phyloP scores from a whole-genome alignment of 208 protist genomes.

The Leishmania lainsoni region DNA sequence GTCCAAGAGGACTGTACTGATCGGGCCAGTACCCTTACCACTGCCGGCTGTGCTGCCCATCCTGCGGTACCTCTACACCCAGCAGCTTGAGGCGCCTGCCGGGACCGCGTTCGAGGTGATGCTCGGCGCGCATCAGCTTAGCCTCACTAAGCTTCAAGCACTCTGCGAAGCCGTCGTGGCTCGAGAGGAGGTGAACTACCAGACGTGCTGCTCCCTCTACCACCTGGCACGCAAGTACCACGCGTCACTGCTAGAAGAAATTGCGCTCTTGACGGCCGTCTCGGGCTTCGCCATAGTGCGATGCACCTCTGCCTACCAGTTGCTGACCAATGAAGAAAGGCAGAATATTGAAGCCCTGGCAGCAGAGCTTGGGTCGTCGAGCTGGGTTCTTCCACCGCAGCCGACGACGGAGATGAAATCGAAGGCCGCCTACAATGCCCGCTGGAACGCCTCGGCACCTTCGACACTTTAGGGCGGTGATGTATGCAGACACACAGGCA shows the following conservation, averaged over 20 bases:
- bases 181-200: slow-evolving; percentile 82
- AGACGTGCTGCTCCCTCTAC: slow-evolving; percentile 76
- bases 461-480: not conserved
- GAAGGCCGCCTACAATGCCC: slow-evolving; percentile 45
- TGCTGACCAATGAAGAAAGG: slow-evolving; percentile 51
- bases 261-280: slow-evolving; percentile 71
- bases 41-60: slow-evolving; percentile 59
- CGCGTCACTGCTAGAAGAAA: slow-evolving; percentile 77
- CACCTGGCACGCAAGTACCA: slow-evolving; percentile 67
- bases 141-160: slow-evolving; percentile 59
- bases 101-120: slow-evolving; percentile 67
- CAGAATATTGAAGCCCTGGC: slow-evolving; percentile 67
- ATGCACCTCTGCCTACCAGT: slow-evolving; percentile 43
- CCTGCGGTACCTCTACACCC: slow-evolving; percentile 78
- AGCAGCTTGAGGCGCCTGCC: slow-evolving; percentile 46
- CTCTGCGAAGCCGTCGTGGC: slow-evolving; percentile 79
- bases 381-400: slow-evolving; percentile 68
- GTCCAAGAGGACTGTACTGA: slow-evolving; percentile 62
- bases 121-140: slow-evolving; percentile 67
- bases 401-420: slow-evolving; percentile 53
- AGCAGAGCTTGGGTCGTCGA: slow-evolving; percentile 55
- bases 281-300: slow-evolving; percentile 66
- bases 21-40: slow-evolving; percentile 76
- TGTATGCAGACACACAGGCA: not conserved
- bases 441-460: slow-evolving; percentile 35